These are phyloP conservation scores for Tillandsia fasciculata DNA, from an alignment of 176 grass and related monocot genomes.

Conservation along the genomic window DNA sequence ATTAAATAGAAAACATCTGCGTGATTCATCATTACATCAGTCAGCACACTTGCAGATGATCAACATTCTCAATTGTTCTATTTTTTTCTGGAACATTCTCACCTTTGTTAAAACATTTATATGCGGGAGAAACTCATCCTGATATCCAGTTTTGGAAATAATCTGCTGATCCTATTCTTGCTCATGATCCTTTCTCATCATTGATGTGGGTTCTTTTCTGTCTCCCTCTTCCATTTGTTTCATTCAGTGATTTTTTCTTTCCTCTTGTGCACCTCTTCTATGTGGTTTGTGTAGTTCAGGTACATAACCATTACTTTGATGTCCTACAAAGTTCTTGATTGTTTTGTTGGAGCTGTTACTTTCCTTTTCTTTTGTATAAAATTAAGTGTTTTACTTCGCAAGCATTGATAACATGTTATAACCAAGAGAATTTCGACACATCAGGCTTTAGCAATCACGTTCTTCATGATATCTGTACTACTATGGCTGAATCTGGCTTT, in stretches of 20 bases:
- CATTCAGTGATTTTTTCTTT: slow-evolving; percentile 52
- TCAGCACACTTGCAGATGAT: no score
- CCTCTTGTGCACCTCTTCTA: slow-evolving; percentile 89
- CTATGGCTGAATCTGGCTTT: slow-evolving; percentile 50
- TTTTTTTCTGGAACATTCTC: no score
- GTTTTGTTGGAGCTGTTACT: slow-evolving; percentile 2
- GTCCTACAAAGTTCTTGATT: not conserved
- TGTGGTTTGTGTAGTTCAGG: slow-evolving; percentile 82
- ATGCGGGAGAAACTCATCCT: no score
- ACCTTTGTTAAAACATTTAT: no score
- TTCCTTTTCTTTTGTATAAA: slow-evolving; percentile 6
- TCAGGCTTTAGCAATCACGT: slow-evolving; percentile 56
- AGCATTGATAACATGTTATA: slow-evolving; percentile 81
- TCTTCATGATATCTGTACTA: slow-evolving; percentile 69
- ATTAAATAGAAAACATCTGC: no score
- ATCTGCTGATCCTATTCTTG: no score
- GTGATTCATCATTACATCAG: no score
- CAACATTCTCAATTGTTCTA: no score
- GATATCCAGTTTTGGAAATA: no score
- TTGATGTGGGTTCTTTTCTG: slow-evolving; percentile 79
- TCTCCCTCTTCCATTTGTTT: slow-evolving; percentile 61
- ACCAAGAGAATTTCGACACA: slow-evolving; percentile 57
- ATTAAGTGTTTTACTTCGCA: slow-evolving; percentile 29
- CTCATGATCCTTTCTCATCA: slow-evolving; percentile 16
- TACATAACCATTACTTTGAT: slow-evolving; percentile 21